phyloP scores from a whole-genome alignment of 331 rosid genomes.

The Telfairia occidentalis region DNA sequence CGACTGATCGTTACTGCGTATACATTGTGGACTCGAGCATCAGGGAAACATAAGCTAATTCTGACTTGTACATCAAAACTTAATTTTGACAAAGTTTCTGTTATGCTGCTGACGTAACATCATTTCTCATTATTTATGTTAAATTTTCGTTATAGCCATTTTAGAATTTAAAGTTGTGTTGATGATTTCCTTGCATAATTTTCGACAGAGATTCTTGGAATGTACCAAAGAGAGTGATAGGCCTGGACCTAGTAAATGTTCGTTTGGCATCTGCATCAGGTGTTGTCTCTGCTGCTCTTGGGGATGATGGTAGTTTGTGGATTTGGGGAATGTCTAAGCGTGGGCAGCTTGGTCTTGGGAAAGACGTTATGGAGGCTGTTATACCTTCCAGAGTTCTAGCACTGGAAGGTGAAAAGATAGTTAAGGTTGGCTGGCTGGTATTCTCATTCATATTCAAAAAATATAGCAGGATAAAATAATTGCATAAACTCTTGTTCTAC shows the following conservation, averaged over 20 bases:
- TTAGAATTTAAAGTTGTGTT: neutral
- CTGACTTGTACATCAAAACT: neutral
- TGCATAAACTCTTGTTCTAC: neutral
- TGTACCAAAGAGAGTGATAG: conserved; percentile 48
- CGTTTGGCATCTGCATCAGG: conserved; percentile 71
- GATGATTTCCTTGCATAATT: neutral
- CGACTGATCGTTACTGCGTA: neutral
- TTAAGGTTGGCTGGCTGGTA: conserved; percentile 37
- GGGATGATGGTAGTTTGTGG: conserved; percentile 82
- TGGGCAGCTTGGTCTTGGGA: conserved; percentile 85
- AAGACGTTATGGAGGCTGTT: conserved; percentile 35
- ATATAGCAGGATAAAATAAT: neutral
- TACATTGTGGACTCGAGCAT: neutral
- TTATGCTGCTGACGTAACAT: neutral
- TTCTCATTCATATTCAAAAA: neutral
- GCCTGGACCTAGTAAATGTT: conserved; percentile 47
- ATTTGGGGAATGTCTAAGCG: conserved; percentile 86
- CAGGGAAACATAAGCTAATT: neutral
- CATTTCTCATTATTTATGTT: neutral
- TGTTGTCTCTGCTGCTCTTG: conserved; percentile 67
- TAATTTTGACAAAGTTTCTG: neutral
- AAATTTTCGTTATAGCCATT: neutral
- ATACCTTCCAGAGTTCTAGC: conserved; percentile 47
- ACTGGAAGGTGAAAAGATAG: conserved; percentile 52
- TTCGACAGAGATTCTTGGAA: conserved; percentile 61